A percentile compares a stretch with the other conserved stretches of the same genome.
Evolutionary conservation across 805 yeast species (phyloP).

Genomic region (Lachancea meyersii): DNA sequence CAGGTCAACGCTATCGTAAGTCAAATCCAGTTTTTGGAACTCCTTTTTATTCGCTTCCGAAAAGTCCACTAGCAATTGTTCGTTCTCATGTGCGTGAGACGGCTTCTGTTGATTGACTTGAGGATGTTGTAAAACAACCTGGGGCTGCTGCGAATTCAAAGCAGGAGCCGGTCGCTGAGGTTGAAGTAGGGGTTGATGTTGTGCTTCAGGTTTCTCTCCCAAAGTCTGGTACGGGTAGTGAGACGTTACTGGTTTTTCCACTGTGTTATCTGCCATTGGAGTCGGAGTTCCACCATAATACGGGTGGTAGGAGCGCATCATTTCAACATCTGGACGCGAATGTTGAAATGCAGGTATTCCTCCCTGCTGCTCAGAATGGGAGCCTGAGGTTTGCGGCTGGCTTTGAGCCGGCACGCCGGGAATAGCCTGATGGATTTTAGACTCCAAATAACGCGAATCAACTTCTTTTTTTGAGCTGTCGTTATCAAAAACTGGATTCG

Average conservation of each 20-base stretch:
- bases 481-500: constrained; percentile 1
- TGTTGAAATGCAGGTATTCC: background rate
- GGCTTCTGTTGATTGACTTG: constrained; percentile 5
- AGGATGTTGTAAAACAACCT: background rate
- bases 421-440: background rate
- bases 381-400: background rate
- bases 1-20: constrained; percentile 10
- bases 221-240: constrained; percentile 1
- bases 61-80: constrained; percentile 13
- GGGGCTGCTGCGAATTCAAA: background rate
- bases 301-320: background rate
- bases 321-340: background rate
- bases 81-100: constrained; percentile 6
- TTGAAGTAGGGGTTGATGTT: constrained; percentile 7
- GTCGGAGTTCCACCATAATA: constrained; percentile 2
- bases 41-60: constrained; percentile 12
- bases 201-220: constrained; percentile 7
- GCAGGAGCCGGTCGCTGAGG: no score
- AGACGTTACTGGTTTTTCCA: background rate
- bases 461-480: background rate
- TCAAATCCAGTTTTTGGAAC: constrained; percentile 8
- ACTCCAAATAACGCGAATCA: constrained; percentile 1
- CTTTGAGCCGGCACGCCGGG: background rate
- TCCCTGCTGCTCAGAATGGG: constrained; percentile 1
- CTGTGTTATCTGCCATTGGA: background rate